Evolutionary conservation across 495 filamentous ascomycete species (phyloP).

Genomic region (Trichoderma virens): DNA sequence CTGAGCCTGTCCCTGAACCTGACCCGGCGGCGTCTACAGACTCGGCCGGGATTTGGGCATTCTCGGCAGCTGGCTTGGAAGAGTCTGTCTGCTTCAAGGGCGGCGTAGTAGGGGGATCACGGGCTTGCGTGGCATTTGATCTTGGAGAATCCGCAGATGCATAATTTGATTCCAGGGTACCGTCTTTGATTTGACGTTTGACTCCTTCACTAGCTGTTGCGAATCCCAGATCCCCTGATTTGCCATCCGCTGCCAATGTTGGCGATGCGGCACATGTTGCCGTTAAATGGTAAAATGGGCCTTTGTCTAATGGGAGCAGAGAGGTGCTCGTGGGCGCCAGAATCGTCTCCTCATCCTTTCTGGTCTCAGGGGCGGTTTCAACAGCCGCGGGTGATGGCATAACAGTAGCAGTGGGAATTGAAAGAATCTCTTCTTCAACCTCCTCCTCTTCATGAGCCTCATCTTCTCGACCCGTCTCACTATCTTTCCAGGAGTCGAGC

Average conservation of each 20-base stretch:
- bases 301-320: background rate
- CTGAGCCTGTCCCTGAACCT: background rate
- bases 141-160: background rate
- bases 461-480: conserved; percentile 27
- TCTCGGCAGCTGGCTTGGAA: background rate
- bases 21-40: background rate
- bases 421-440: background rate
- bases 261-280: background rate
- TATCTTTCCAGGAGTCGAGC: conserved; percentile 84
- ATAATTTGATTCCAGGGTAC: background rate
- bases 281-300: background rate
- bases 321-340: background rate
- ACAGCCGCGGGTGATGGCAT: conserved; percentile 15
- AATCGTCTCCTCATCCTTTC: background rate
- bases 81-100: background rate
- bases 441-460: conserved; percentile 35
- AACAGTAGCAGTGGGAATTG: background rate
- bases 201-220: background rate
- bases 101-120: background rate
- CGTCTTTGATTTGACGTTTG: background rate
- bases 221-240: background rate
- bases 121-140: background rate
- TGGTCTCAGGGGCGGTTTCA: conserved; percentile 3
- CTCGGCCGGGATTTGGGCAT: background rate
- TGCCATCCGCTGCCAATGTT: background rate